Conservation (phyloP, 148 eudicot genomes). For the Rhododendron ovatum region DNA sequence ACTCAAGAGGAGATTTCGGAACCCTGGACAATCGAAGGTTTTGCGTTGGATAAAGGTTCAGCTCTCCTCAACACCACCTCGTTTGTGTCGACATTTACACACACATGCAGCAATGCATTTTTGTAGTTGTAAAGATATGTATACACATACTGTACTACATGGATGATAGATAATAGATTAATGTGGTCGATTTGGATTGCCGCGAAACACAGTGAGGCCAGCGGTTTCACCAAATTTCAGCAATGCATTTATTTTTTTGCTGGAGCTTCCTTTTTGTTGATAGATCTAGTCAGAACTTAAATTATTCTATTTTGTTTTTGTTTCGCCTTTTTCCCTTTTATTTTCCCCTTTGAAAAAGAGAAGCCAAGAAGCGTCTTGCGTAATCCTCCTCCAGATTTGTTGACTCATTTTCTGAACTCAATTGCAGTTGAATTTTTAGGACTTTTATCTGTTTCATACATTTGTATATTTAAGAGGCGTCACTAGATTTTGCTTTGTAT, state of each 20-base stretch:
- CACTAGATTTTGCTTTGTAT: background rate
- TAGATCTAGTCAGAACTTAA: background rate
- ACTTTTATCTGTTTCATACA: too few species aligned
- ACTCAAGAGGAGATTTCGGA: background rate
- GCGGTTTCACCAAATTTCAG: conserved; percentile 7
- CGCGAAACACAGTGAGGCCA: background rate
- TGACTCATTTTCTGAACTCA: conserved; percentile 8
- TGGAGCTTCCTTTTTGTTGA: background rate
- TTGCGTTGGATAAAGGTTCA: background rate
- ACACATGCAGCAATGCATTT: background rate
- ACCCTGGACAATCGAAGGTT: background rate
- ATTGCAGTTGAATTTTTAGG: background rate
- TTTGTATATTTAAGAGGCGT: background rate
- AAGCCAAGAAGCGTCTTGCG: conserved; percentile 1
- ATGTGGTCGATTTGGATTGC: background rate
- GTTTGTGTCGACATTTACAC: background rate
- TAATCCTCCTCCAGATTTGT: conserved; percentile 11
- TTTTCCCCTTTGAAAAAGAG: background rate
- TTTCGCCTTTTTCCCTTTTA: background rate
- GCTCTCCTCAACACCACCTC: background rate
- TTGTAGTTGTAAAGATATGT: background rate
- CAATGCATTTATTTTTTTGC: too few species aligned
- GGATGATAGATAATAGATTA: background rate
- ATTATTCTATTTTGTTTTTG: background rate
- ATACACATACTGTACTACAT: background rate